Evolutionary conservation across 495 filamentous ascomycete species (phyloP).

Genomic region (Aspergillus mulundensis): DNA sequence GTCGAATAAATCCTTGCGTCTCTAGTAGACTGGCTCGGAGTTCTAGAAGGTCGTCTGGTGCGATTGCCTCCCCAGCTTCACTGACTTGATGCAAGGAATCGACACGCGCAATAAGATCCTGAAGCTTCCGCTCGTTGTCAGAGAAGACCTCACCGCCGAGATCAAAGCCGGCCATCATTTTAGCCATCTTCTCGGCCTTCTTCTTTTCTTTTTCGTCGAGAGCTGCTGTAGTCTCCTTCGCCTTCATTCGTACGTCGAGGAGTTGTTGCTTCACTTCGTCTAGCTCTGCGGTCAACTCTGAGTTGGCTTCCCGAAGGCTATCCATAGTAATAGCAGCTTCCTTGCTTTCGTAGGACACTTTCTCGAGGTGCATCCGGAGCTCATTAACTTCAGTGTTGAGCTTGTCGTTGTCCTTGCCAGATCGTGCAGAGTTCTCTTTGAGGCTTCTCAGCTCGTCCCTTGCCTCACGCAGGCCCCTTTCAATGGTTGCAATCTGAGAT

Average conservation of each 20-base stretch:
- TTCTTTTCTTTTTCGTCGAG: conserved; percentile 96
- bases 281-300: conserved; percentile 83
- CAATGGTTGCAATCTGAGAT: conserved; percentile 68
- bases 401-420: conserved; percentile 82
- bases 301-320: conserved; percentile 89
- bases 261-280: conserved; percentile 97
- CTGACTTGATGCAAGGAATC: conserved; percentile 74
- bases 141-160: conserved; percentile 86
- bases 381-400: conserved; percentile 81
- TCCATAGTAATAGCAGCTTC: conserved; percentile 98
- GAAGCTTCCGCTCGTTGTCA: conserved; percentile 80
- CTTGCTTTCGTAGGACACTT: conserved; percentile 91
- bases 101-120: conserved; percentile 73
- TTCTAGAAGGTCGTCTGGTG: conserved; percentile 73
- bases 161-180: conserved; percentile 99
- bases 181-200: conserved; percentile 97
- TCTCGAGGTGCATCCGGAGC: conserved; percentile 91
- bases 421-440: conserved; percentile 76
- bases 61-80: conserved; percentile 69
- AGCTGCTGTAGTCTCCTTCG: conserved; percentile 83
- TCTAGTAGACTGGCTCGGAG: conserved; percentile 76
- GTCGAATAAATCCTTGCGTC: conserved; percentile 86
- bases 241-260: conserved; percentile 89
- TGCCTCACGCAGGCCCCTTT: conserved; percentile 71
- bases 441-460: conserved; percentile 77